Conservation (phyloP, 1,284 basidiomycete genomes). For the Marasmius sp. region DNA sequence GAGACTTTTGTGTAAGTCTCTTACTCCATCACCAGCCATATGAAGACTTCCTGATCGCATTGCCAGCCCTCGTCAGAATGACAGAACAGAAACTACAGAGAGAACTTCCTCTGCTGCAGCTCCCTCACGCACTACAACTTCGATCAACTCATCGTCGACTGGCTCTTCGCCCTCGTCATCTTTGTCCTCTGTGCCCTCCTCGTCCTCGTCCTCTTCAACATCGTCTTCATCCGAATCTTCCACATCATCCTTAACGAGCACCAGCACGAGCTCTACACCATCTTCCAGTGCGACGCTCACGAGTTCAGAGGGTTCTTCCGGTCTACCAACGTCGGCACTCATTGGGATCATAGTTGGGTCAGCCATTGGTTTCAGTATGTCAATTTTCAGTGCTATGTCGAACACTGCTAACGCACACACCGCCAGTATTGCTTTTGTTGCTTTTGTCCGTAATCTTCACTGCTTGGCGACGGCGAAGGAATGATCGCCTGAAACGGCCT, state of each 20-base stretch:
- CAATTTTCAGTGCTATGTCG: background rate
- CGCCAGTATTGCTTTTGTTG: background rate
- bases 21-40: background rate
- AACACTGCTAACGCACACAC: background rate
- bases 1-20: background rate
- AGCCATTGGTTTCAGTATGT: background rate
- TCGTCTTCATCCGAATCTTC: background rate
- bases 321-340: background rate
- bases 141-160: background rate
- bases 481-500: conserved; percentile 19
- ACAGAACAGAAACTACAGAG: background rate
- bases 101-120: background rate
- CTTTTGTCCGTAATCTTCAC: conserved; percentile 19
- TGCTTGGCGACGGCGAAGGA: conserved; percentile 18
- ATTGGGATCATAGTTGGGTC: conserved; percentile 13
- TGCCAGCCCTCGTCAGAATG: background rate
- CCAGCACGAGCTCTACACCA: background rate
- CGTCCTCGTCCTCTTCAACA: background rate
- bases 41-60: background rate
- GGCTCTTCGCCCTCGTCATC: background rate
- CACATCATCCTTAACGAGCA: background rate
- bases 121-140: background rate
- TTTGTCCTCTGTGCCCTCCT: background rate
- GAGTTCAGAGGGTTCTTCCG: conserved; percentile 1
- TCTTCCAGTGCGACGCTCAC: conserved; percentile 8